A percentile compares a stretch with the other conserved stretches of the same genome.
Evolutionary conservation across 352 stramenopile species (phyloP).

Genomic region (Pythium brachiatum): DNA sequence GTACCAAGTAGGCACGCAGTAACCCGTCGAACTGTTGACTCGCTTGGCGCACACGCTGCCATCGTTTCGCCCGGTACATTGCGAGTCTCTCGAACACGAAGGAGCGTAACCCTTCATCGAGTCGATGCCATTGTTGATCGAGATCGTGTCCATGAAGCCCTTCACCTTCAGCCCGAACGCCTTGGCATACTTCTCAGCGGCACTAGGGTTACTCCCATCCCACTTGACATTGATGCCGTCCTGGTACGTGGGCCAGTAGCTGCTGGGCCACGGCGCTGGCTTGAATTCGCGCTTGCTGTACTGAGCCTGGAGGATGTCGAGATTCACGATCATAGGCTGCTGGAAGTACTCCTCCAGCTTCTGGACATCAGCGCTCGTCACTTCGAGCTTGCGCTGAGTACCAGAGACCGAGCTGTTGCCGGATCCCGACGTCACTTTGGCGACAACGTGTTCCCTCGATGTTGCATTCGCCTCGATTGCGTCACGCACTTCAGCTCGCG

Average conservation of each 20-base stretch:
- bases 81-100: neutral
- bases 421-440: too few relatives aligned
- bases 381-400: too few relatives aligned
- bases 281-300: conserved; percentile 7
- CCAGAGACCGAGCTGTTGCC: too few relatives aligned
- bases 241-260: conserved; percentile 63
- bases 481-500: too few relatives aligned
- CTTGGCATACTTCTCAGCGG: conserved; percentile 26
- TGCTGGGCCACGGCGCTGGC: conserved; percentile 19
- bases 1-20: conserved; percentile 19
- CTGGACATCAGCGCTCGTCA: conserved; percentile 15
- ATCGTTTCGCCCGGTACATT: conserved; percentile 6
- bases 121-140: conserved; percentile 13
- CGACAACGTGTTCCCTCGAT: too few relatives aligned
- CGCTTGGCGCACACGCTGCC: conserved; percentile 12
- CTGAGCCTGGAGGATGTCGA: conserved; percentile 15
- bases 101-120: neutral
- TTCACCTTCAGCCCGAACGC: conserved; percentile 18
- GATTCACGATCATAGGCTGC: conserved; percentile 17
- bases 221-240: conserved; percentile 63
- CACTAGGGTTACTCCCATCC: conserved; percentile 1
- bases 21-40: neutral
- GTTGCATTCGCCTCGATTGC: too few relatives aligned
- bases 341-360: conserved; percentile 19
- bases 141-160: conserved; percentile 26